Base-by-base conservation (phyloP, 2,329 filamentous ascomycete genomes). In the Cercospora beticola region DNA sequence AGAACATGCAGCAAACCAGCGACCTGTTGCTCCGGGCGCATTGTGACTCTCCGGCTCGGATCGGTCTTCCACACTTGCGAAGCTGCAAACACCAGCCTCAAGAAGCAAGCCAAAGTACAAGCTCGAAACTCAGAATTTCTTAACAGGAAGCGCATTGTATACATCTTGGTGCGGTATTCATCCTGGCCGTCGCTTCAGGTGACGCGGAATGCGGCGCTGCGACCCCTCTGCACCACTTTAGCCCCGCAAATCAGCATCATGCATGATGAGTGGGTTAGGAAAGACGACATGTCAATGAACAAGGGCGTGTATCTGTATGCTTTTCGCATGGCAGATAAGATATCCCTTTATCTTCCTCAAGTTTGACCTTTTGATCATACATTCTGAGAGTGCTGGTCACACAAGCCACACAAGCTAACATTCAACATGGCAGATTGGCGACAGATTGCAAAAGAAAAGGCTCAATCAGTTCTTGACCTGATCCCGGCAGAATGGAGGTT, bases 401-500 rank as follows among this genome's bases (percentile, higher is more conserved):
- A 16, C 14, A 56, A 23, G 23, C 14, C n/a, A 26, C 49, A 28
- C 49, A 14, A 56, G 14, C 49, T 26, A 21, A 62, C 52, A 33
- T 36, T 46, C 21, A 52, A 52, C n/a, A 68, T 68, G 63, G 62
- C 68, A 58, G 74, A 78, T 66, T 90, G 87, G 87, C 77, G 86
- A 77, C 73, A 78, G 4, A 73, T 79, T 9, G 87, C 84, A 18
- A 78, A 82, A 65, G 79, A 80, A 21, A 90, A 90, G 77, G 82
- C 86, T 49, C 82, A 85, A 33, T 80, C 83, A 0, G 83, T 88
- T 63, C 79, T 85, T 28, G 79, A 82, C 9, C 79, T 84, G 1
- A 88, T 90, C 61, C 87, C 88, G 0, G 64, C 82, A 36, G 82
- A 86, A 79, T 89, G 88, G 87, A 81, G 81, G 23, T 76, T 89